These are phyloP conservation scores for Euphorbia celastroides DNA, from an alignment of 441 rosid species.

Conservation along the genomic window DNA sequence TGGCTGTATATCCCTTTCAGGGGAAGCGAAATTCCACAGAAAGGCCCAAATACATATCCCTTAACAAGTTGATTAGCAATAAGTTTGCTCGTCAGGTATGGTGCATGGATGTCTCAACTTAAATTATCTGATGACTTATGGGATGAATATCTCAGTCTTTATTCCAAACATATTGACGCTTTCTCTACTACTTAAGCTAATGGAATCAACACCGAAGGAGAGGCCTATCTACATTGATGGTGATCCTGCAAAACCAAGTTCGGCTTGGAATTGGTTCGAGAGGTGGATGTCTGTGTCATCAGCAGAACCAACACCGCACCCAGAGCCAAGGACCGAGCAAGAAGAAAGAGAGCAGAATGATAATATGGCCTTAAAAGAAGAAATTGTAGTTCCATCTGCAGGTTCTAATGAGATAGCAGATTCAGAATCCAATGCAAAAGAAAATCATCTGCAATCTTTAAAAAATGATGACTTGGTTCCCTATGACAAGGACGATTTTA, in stretches of 20 bases:
- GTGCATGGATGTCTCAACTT: constrained; percentile 6
- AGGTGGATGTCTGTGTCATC: constrained; percentile 81
- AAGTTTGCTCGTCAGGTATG: constrained; percentile 84
- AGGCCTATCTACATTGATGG: constrained; percentile 69
- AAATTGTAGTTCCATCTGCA: constrained; percentile 29
- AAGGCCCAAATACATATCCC: constrained; percentile 39
- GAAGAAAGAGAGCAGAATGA: constrained; percentile 36
- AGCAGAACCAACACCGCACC: constrained; percentile 36
- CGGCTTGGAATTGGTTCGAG: constrained; percentile 95
- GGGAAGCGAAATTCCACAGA: constrained; percentile 29
- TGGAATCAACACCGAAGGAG: constrained; percentile 70
- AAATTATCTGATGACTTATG: constrained; percentile 5
- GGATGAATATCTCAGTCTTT: not conserved
- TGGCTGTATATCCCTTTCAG: too few species aligned
- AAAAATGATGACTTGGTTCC: constrained; percentile 38
- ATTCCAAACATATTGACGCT: constrained; percentile 10
- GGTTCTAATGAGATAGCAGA: constrained; percentile 26
- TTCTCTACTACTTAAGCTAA: constrained; percentile 42
- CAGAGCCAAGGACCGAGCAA: constrained; percentile 29
- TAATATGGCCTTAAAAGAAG: constrained; percentile 22
- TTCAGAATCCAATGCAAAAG: constrained; percentile 23
- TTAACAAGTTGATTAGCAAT: constrained; percentile 67
- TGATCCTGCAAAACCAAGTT: constrained; percentile 67
- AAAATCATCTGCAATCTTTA: constrained; percentile 26
- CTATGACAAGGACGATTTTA: constrained; percentile 31